A percentile compares a stretch with the other conserved stretches of the same genome.
Conservation (phyloP, 2,329 filamentous ascomycete genomes). For the Pestalotiopsis sp. region DNA sequence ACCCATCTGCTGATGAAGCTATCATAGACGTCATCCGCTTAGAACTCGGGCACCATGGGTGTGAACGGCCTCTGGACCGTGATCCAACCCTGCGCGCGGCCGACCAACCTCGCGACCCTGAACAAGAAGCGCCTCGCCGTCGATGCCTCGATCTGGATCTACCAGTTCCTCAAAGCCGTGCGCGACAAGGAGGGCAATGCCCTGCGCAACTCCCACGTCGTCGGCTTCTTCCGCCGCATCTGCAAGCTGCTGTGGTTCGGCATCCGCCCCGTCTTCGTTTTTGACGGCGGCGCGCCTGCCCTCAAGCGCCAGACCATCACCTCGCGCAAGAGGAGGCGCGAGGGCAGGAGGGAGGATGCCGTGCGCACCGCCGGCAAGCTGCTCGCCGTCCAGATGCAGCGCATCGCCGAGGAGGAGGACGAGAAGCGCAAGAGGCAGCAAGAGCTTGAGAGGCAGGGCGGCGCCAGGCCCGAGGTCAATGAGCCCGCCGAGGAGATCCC, state of each 20-base stretch:
- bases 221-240: constrained; percentile 97
- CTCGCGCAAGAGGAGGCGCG: constrained; percentile 74
- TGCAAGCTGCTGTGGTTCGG: constrained; percentile 97
- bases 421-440: constrained; percentile 57
- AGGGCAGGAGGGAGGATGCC: constrained; percentile 92
- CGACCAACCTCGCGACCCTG: constrained; percentile 93
- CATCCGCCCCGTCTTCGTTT: constrained; percentile 95
- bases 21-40: constrained; percentile 4
- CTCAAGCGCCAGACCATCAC: constrained; percentile 91
- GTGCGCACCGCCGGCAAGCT: constrained; percentile 87
- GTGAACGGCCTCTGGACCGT: constrained; percentile 98
- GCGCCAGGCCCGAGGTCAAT: constrained; percentile 32
- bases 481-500: constrained; percentile 70
- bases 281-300: constrained; percentile 90
- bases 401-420: constrained; percentile 82
- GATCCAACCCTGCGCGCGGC: constrained; percentile 89
- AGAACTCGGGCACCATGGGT: constrained; percentile 68
- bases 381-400: constrained; percentile 91
- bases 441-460: constrained; percentile 44
- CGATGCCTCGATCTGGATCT: constrained; percentile 99
- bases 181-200: constrained; percentile 98
- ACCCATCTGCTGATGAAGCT: not conserved
- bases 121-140: constrained; percentile 96
- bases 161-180: constrained; percentile 98
- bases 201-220: constrained; percentile 90